Conservation (phyloP, 2,329 filamentous ascomycete genomes). For the Aureobasidium vineae region DNA sequence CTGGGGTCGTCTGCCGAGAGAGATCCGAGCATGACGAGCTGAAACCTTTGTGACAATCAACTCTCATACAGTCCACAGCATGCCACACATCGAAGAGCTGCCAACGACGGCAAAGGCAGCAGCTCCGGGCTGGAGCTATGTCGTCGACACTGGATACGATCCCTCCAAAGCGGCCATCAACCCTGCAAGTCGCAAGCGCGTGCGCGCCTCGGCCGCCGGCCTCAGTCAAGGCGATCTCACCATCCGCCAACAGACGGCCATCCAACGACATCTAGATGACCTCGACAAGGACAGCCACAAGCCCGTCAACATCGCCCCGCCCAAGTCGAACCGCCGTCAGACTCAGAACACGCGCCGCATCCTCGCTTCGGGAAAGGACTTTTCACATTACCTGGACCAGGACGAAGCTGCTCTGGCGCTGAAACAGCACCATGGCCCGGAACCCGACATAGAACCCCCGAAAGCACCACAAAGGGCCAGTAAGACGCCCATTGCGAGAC, state of each 20-base stretch:
- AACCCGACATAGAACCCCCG: slow-evolving; percentile 16
- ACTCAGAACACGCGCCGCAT: slow-evolving; percentile 73
- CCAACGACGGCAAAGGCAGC: slow-evolving; percentile 62
- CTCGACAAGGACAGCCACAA: slow-evolving; percentile 69
- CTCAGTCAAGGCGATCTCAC: slow-evolving; percentile 52
- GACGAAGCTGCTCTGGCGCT: slow-evolving; percentile 61
- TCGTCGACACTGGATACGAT: slow-evolving; percentile 68
- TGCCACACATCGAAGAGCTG: slow-evolving; percentile 76
- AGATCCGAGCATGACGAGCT: neutral
- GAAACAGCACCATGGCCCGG: slow-evolving; percentile 35
- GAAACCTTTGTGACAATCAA: neutral
- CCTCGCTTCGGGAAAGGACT: slow-evolving; percentile 76
- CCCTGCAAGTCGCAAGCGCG: slow-evolving; percentile 65
- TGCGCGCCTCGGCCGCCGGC: slow-evolving; percentile 51
- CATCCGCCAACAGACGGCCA: slow-evolving; percentile 78
- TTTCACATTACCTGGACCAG: slow-evolving; percentile 78
- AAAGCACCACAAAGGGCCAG: slow-evolving; percentile 34
- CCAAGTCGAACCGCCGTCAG: slow-evolving; percentile 54
- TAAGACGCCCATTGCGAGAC: slow-evolving; percentile 39
- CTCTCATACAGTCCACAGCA: neutral
- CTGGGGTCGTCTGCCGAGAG: neutral
- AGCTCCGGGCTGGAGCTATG: slow-evolving; percentile 89
- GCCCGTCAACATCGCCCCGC: slow-evolving; percentile 64
- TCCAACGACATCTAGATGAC: slow-evolving; percentile 76
- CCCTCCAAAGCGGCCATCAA: slow-evolving; percentile 55